Evolutionary conservation across 768 basidiomycete species (phyloP), one percentile per base, ranked within the genome.

Genomic region (Pilatotrama ljubarskyi): DNA sequence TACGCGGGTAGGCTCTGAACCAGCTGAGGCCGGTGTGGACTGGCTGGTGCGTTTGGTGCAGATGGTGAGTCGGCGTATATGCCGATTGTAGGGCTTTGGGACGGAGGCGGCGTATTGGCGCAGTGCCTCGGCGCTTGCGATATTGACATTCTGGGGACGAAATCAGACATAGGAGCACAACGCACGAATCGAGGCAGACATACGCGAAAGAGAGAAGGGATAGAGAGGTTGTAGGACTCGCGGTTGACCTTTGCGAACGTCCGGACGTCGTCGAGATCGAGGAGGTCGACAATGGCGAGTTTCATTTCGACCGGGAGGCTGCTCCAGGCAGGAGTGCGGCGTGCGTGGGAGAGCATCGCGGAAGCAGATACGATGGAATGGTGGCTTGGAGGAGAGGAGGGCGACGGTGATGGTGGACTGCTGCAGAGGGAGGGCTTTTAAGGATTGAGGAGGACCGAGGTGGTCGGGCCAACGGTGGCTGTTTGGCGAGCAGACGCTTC

Each of bases 251-350:
- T 65, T 17, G 88, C 76, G 61, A 89, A 76, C 0, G 79, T 68
- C 22, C 76, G 72, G 35, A 82, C 71, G 58, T 83, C 82, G 61
- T 68, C 57, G 20, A 69, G 64, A 46, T 77, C 77, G 65, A 89
- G 80, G 58, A 72, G 69, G 43, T 77, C 80, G 46, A 86, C 72
- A 70, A 91, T 66, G 25, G 80, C 74, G 65, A 86, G 77, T 73
- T 83, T 84, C 71, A 91, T 83, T 64, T 91, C 89, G 0, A 76
- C 75, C 44, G 89, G 89, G 63, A 91, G 84, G 22, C 70, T 50
- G 61, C 77, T 67, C 88, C 88, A 90, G 22, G 61, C 50, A 17
- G 50, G 42, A 51, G 59, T 24, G 37, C 42, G 46, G 51, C 55
- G 43, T 20, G 64, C 25, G 62, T 24, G 14, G 20, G 61, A 42